Evolutionary conservation across 495 filamentous ascomycete genomes (phyloP).

Genomic region (Monascus purpureus): DNA sequence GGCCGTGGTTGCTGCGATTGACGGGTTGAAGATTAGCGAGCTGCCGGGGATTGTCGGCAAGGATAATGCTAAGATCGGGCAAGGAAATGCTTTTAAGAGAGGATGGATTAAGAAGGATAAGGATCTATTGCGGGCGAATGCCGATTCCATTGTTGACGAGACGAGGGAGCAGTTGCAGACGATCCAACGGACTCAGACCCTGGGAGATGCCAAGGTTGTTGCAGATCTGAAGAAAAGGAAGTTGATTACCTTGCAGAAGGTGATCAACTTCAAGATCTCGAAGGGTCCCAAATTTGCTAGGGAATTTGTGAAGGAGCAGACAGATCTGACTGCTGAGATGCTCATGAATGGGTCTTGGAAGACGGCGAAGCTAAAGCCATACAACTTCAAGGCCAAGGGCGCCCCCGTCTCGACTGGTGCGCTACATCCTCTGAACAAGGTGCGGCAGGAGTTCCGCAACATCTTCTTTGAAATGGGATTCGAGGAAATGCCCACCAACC

Average conservation of each 20-base stretch:
- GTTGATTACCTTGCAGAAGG: slow-evolving; percentile 65
- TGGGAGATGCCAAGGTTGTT: slow-evolving; percentile 56
- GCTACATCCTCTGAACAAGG: slow-evolving; percentile 88
- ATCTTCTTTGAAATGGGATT: slow-evolving; percentile 83
- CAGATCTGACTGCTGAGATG: slow-evolving; percentile 91
- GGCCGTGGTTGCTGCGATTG: slow-evolving; percentile 60
- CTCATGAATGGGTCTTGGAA: slow-evolving; percentile 52
- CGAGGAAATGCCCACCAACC: slow-evolving; percentile 36
- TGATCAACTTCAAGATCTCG: slow-evolving; percentile 65
- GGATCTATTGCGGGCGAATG: slow-evolving; percentile 43
- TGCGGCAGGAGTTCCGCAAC: slow-evolving; percentile 81
- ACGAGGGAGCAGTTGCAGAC: slow-evolving; percentile 59
- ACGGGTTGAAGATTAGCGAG: slow-evolving; percentile 68
- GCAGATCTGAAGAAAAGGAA: slow-evolving; percentile 81
- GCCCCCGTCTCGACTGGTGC: slow-evolving; percentile 67
- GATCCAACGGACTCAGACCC: slow-evolving; percentile 52
- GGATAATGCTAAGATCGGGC: slow-evolving; percentile 77
- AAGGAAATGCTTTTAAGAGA: slow-evolving; percentile 89
- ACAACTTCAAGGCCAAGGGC: slow-evolving; percentile 91
- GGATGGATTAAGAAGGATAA: slow-evolving; percentile 91
- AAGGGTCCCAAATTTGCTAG: slow-evolving; percentile 80
- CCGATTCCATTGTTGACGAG: slow-evolving; percentile 59
- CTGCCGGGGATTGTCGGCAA: slow-evolving; percentile 65
- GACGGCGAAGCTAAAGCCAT: slow-evolving; percentile 80
- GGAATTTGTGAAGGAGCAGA: slow-evolving; percentile 84